Percentiles rank a stretch among this genome's conserved stretches.
Evolutionary conservation across 1,284 basidiomycete species (phyloP).

Genomic region (Ceratobasidium theobromae): DNA sequence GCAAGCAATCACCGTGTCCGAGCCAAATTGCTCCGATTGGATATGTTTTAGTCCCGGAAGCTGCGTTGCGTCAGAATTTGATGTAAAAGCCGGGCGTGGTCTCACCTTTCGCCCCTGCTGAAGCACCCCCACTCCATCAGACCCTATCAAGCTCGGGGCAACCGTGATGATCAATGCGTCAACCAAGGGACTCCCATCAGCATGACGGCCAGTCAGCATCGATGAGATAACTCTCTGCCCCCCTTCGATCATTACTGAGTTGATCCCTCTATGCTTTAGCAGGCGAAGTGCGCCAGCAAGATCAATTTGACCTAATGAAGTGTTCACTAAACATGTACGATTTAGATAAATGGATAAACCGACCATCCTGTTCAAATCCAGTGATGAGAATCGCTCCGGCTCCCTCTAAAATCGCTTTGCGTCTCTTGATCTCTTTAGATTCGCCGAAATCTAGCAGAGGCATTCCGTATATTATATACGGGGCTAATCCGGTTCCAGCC

Average conservation of each 20-base stretch:
- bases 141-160: conserved; percentile 78
- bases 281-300: conserved; percentile 55
- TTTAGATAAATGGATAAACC: conserved; percentile 32
- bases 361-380: conserved; percentile 39
- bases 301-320: conserved; percentile 47
- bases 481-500: conserved; percentile 62
- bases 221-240: conserved; percentile 81
- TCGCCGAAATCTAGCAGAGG: conserved; percentile 40
- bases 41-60: conserved; percentile 31
- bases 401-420: conserved; percentile 49
- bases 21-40: conserved; percentile 39
- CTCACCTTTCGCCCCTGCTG: conserved; percentile 25
- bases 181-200: conserved; percentile 49
- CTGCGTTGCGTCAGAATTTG: neutral
- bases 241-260: conserved; percentile 92
- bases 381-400: conserved; percentile 58
- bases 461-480: conserved; percentile 68
- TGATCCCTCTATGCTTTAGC: conserved; percentile 58
- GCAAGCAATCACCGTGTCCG: conserved; percentile 41
- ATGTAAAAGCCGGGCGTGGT: neutral
- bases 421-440: conserved; percentile 44
- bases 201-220: conserved; percentile 55
- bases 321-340: conserved; percentile 30
- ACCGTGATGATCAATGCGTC: conserved; percentile 81
- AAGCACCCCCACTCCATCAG: conserved; percentile 58